phyloP scores from a whole-genome alignment of 148 eudicot species.

The Camellia lanceoleosa region DNA sequence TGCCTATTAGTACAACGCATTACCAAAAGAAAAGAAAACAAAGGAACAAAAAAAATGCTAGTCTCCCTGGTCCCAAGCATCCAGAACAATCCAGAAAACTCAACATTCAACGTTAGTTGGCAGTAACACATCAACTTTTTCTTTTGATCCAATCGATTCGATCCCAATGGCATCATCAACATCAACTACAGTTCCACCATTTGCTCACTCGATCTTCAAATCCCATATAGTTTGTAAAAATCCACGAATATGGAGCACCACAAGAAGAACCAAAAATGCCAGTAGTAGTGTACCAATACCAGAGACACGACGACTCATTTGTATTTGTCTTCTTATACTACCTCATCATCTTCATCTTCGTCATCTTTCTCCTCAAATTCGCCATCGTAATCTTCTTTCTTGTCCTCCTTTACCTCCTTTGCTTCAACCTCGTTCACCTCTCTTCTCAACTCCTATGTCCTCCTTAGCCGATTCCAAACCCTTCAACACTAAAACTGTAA shows the following conservation, averaged over 20 bases:
- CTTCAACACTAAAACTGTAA: constrained; percentile 39
- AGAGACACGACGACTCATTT: background rate
- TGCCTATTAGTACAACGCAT: too few relatives aligned
- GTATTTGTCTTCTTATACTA: constrained; percentile 30
- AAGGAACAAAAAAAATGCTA: too few relatives aligned
- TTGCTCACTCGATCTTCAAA: constrained; percentile 1
- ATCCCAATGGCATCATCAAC: background rate
- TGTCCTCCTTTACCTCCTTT: constrained; percentile 38
- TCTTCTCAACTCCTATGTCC: constrained; percentile 38
- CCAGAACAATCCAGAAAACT: background rate
- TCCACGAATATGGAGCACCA: background rate
- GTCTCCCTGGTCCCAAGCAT: background rate
- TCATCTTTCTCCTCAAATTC: constrained; percentile 32
- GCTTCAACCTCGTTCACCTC: constrained; percentile 43
- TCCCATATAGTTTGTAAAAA: background rate
- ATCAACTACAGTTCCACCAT: constrained; percentile 1
- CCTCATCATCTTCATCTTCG: constrained; percentile 29
- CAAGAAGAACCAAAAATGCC: background rate
- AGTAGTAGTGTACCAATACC: background rate
- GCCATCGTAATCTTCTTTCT: constrained; percentile 34
- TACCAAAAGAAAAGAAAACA: too few relatives aligned
- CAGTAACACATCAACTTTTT: background rate
- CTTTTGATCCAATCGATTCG: constrained; percentile 7
- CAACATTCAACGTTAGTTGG: background rate
- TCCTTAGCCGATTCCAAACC: constrained; percentile 17